phyloP scores from a whole-genome alignment of 106 monocot species.

The Agapanthus africanus region DNA sequence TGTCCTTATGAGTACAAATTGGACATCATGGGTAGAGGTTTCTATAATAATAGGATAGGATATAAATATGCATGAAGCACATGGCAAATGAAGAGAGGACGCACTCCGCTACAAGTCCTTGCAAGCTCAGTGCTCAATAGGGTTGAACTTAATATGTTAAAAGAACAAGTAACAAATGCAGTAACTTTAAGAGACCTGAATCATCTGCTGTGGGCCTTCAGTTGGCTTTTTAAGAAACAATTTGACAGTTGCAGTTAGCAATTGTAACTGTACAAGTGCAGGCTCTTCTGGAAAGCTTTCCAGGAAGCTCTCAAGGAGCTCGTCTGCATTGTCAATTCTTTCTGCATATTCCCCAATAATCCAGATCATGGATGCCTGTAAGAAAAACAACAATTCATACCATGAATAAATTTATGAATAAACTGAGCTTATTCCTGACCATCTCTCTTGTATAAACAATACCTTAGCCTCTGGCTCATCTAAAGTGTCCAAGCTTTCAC shows the following conservation, averaged over 20 bases:
- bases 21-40: no score
- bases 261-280: constrained; percentile 84
- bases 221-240: constrained; percentile 99
- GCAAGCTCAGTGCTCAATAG: background rate
- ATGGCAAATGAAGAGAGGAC: background rate
- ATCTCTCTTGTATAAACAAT: constrained; percentile 7
- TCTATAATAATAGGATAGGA: no score
- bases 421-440: background rate
- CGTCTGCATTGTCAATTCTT: constrained; percentile 99
- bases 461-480: constrained; percentile 99
- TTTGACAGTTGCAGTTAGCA: constrained; percentile 97
- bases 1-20: no score
- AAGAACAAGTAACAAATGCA: no score
- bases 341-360: constrained; percentile 99
- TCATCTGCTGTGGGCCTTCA: constrained; percentile 99
- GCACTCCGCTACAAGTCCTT: background rate
- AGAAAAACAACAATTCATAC: constrained; percentile 5
- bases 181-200: no score
- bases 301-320: constrained; percentile 96
- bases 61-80: background rate
- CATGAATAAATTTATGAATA: background rate
- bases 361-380: constrained; percentile 99
- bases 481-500: constrained; percentile 97
- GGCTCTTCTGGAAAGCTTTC: constrained; percentile 97
- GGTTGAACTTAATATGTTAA: no score